These are phyloP conservation scores for Scheffersomyces titani DNA, from an alignment of 1,139 yeast genomes.

Conservation along the genomic window DNA sequence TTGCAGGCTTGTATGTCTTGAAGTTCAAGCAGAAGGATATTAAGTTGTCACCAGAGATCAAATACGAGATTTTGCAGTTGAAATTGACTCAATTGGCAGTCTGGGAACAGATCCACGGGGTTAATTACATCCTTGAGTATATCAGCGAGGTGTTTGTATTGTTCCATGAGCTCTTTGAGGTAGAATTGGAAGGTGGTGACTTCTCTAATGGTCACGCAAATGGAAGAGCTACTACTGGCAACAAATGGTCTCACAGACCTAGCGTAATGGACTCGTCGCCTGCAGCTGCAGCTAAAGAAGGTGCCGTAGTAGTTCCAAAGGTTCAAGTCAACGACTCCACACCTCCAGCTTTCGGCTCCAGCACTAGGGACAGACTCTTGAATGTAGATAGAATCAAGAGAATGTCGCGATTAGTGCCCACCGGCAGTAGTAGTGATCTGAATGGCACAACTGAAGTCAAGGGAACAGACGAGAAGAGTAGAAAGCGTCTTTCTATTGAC, in stretches of 20 bases:
- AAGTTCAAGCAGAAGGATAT: conserved; percentile 31
- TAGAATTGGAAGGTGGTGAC: conserved; percentile 17
- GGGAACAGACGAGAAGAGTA: conserved; percentile 2
- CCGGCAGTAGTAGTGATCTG: neutral
- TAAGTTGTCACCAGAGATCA: conserved; percentile 37
- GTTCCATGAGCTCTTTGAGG: conserved; percentile 56
- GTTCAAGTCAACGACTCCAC: neutral
- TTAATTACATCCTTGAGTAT: conserved; percentile 60
- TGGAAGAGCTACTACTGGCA: conserved; percentile 17
- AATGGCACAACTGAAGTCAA: conserved; percentile 2
- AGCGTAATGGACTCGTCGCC: conserved; percentile 41
- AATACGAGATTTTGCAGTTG: conserved; percentile 64
- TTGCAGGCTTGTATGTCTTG: conserved; percentile 40
- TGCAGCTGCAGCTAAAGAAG: conserved; percentile 10
- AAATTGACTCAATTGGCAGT: conserved; percentile 77
- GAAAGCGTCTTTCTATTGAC: neutral
- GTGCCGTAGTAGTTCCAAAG: conserved; percentile 1
- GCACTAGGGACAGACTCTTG: conserved; percentile 13
- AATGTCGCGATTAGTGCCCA: conserved; percentile 14
- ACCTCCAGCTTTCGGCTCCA: neutral
- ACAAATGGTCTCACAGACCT: conserved; percentile 49
- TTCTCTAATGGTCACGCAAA: conserved; percentile 1
- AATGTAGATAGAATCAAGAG: conserved; percentile 23
- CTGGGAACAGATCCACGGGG: conserved; percentile 63
- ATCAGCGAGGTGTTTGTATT: conserved; percentile 67